These are phyloP conservation scores for Blastocrithidia nonstop DNA, from an alignment of 208 protist species.

Conservation along the genomic window DNA sequence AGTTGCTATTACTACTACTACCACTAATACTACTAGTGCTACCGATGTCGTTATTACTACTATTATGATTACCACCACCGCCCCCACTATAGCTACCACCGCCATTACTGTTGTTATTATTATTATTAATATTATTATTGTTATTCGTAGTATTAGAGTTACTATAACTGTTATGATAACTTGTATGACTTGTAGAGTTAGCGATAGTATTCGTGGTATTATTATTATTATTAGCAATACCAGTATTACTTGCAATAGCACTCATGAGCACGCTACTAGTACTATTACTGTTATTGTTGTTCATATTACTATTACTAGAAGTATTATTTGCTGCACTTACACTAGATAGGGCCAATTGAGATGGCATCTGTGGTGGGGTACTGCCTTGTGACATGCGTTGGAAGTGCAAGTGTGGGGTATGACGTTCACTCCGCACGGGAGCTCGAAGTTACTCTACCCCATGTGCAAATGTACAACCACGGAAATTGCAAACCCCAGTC, in stretches of 20 bases:
- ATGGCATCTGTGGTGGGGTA: conserved; percentile 13
- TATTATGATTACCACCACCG: not conserved
- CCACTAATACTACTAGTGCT: not conserved
- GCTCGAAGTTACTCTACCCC: conserved; percentile 61
- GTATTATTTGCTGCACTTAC: too few relatives aligned
- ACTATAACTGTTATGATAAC: not conserved
- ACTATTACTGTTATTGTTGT: too few relatives aligned
- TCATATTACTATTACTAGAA: too few relatives aligned
- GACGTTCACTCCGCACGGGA: conserved; percentile 19
- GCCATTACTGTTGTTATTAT: not conserved
- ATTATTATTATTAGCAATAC: too few relatives aligned
- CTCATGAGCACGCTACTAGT: not conserved
- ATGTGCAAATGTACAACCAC: conserved; percentile 72
- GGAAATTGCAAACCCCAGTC: conserved; percentile 10
- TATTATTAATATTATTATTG: conserved; percentile 1
- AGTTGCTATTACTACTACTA: not conserved
- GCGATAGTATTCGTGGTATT: too few relatives aligned
- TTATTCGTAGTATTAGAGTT: not conserved
- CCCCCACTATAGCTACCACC: not conserved
- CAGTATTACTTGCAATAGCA: too few relatives aligned
- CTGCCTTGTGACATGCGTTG: conserved; percentile 13
- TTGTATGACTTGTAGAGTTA: too few relatives aligned
- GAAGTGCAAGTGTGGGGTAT: conserved; percentile 16
- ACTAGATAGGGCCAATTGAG: not conserved
- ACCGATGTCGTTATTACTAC: too few relatives aligned